Evolutionary conservation across 2,329 filamentous ascomycete species (phyloP), one percentile per base, ranked within the genome.

Genomic region (Shiraia bambusicola): DNA sequence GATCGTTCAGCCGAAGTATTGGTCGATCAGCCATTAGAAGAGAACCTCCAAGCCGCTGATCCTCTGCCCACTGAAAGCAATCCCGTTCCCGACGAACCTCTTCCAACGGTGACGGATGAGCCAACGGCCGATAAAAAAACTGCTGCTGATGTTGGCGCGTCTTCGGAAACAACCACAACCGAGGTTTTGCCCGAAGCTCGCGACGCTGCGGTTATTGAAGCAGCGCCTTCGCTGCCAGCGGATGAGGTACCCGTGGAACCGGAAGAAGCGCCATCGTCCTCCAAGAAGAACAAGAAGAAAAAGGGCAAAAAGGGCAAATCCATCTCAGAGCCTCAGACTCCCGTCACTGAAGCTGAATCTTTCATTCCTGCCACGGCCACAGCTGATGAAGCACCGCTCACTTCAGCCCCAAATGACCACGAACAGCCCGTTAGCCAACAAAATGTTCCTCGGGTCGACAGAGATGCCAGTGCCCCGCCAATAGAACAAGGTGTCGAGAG

Each of bases 51-150:
- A 22, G 19, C 19, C 8, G 16, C 28, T 3, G 14, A 16, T 2
- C 35, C 37, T 13, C 19, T 35, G 16, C 28, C 35, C n/a, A 10
- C 22, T 1, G 37, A 40, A 15, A 40, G 6, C 10, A 27, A 26
- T 12, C 12, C 26, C 12, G 2, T 34, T 3, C n/a, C 34, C 14
- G 16, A 40, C 11, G 25, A 45, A 15, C 7, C 37, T 9, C 22
- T 37, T 15, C n/a, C 31, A 9, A 33, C 30, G 8, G 29, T 34
- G 8, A 38, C 14, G 13, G 29, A 28, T 16, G 75, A 51, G 81
- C 70, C 40, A 78, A 44, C 52, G 81, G 76, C 48, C 78, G 80
- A 47, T 79, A 46, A 22, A 76, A 71, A 49, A 77, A 71, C 81
- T 77, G 59, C 78, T 66, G 43, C 81, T 57, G 10, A 72, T 38